Percentiles rank a stretch among this genome's conserved stretches.
phyloP scores from a whole-genome alignment of 1,284 basidiomycete genomes.

The Apiotrichum montevideense region DNA sequence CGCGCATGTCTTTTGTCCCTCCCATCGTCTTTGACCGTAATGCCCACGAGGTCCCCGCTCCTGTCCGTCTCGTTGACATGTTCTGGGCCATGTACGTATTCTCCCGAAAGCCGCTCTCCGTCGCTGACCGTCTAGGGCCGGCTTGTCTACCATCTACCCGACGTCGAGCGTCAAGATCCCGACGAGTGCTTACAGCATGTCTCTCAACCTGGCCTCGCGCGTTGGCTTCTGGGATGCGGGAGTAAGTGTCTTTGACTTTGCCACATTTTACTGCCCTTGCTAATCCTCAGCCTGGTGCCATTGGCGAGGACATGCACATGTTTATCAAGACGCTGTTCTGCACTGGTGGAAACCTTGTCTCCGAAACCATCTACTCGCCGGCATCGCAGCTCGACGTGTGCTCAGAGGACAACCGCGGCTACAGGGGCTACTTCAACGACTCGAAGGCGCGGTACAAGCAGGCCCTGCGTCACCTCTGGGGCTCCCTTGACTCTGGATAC shows the following conservation, averaged over 20 bases:
- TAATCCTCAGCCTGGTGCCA: slow-evolving; percentile 8
- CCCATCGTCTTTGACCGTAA: slow-evolving; percentile 42
- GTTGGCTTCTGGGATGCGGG: slow-evolving; percentile 42
- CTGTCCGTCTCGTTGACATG: slow-evolving; percentile 37
- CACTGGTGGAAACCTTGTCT: slow-evolving; percentile 33
- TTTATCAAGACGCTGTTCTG: slow-evolving; percentile 38
- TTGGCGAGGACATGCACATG: slow-evolving; percentile 45
- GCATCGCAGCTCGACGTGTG: slow-evolving; percentile 41
- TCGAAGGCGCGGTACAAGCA: slow-evolving; percentile 37
- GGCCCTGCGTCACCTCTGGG: slow-evolving; percentile 38
- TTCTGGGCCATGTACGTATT: slow-evolving; percentile 28
- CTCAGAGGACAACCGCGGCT: slow-evolving; percentile 20
- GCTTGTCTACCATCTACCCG: slow-evolving; percentile 36
- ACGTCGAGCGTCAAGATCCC: slow-evolving; percentile 35
- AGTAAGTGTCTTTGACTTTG: not conserved
- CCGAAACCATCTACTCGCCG: slow-evolving; percentile 39
- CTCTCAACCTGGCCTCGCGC: slow-evolving; percentile 27
- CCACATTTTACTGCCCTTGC: not conserved
- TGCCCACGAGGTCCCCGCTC: slow-evolving; percentile 32
- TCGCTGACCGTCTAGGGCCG: slow-evolving; percentile 16
- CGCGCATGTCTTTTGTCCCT: slow-evolving; percentile 30
- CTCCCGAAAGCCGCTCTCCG: too few species aligned
- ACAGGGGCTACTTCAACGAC: slow-evolving; percentile 28
- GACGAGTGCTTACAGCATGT: slow-evolving; percentile 37
- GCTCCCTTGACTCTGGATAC: slow-evolving; percentile 32